Percentiles rank a stretch among this genome's conserved stretches.
phyloP scores from a whole-genome alignment of 2,329 filamentous ascomycete species.

The Karstenula rhodostoma region DNA sequence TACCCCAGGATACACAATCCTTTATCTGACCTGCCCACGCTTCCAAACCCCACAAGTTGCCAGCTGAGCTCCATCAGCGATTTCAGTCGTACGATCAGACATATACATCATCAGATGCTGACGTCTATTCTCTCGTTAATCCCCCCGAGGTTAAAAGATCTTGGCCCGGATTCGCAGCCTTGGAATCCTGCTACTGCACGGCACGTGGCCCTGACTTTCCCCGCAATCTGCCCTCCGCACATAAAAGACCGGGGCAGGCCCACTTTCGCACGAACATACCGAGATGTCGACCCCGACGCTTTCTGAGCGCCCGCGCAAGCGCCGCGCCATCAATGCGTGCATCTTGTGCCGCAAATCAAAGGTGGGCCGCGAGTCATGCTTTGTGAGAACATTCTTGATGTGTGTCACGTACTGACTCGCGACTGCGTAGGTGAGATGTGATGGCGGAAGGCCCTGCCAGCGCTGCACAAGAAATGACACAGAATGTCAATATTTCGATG shows the following conservation, averaged over 20 bases:
- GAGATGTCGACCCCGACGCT: constrained; percentile 16
- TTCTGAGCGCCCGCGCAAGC: constrained; percentile 37
- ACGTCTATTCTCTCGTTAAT: not conserved
- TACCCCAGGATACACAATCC: too few species aligned
- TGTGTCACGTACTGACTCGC: not conserved
- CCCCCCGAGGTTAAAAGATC: not conserved
- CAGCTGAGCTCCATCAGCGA: too few species aligned
- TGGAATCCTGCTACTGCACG: not conserved
- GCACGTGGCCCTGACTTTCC: constrained; percentile 10
- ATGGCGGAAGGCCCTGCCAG: constrained; percentile 41
- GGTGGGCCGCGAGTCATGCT: not conserved
- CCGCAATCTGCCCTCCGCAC: constrained; percentile 8
- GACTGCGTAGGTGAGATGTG: constrained; percentile 36
- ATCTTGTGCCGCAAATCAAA: constrained; percentile 38
- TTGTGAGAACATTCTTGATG: not conserved
- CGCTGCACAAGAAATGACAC: constrained; percentile 38
- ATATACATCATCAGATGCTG: not conserved
- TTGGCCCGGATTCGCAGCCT: not conserved
- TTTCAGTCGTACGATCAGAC: not conserved
- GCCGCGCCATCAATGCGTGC: constrained; percentile 46
- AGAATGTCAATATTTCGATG: constrained; percentile 37
- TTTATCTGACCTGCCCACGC: too few species aligned
- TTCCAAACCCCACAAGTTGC: too few species aligned
- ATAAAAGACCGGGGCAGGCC: constrained; percentile 9
- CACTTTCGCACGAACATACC: constrained; percentile 26